Conservation (phyloP, 495 filamentous ascomycete species). For the Clohesyomyces aquaticus region DNA sequence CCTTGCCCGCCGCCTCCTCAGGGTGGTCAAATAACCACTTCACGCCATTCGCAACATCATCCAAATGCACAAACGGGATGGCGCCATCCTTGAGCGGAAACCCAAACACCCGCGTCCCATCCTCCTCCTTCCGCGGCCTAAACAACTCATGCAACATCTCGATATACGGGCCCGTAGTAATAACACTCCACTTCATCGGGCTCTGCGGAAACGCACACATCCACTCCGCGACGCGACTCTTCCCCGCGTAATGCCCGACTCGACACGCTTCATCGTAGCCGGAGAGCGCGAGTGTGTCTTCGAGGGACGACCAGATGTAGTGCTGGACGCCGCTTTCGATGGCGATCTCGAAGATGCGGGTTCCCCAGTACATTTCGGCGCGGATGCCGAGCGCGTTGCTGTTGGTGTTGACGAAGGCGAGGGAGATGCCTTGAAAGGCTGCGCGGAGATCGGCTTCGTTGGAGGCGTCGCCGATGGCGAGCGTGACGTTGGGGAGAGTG, state of each 20-base stretch:
- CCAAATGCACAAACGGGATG: constrained; percentile 32
- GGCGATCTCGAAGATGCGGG: constrained; percentile 60
- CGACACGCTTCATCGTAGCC: constrained; percentile 54
- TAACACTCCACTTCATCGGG: constrained; percentile 54
- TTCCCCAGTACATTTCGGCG: constrained; percentile 59
- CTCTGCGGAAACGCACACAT: constrained; percentile 50
- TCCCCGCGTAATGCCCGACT: constrained; percentile 59
- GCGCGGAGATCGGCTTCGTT: constrained; percentile 24
- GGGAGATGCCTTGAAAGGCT: constrained; percentile 51
- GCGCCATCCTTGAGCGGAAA: constrained; percentile 29
- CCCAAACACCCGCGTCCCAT: constrained; percentile 23
- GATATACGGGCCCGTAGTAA: constrained; percentile 60
- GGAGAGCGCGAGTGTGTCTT: constrained; percentile 47
- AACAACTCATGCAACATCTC: constrained; percentile 52
- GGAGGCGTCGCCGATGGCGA: constrained; percentile 19
- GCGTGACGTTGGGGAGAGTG: constrained; percentile 24
- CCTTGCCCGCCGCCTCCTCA: constrained; percentile 12
- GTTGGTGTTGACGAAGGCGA: constrained; percentile 60
- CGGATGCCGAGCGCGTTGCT: constrained; percentile 59
- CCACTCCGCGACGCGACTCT: constrained; percentile 59
- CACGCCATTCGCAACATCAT: constrained; percentile 20
- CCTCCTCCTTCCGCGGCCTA: constrained; percentile 15
- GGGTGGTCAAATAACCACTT: constrained; percentile 32
- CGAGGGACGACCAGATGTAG: constrained; percentile 51
- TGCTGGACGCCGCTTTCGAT: constrained; percentile 55